phyloP scores from a whole-genome alignment of 495 filamentous ascomycete genomes.

The Stereocaulon alpinum region DNA sequence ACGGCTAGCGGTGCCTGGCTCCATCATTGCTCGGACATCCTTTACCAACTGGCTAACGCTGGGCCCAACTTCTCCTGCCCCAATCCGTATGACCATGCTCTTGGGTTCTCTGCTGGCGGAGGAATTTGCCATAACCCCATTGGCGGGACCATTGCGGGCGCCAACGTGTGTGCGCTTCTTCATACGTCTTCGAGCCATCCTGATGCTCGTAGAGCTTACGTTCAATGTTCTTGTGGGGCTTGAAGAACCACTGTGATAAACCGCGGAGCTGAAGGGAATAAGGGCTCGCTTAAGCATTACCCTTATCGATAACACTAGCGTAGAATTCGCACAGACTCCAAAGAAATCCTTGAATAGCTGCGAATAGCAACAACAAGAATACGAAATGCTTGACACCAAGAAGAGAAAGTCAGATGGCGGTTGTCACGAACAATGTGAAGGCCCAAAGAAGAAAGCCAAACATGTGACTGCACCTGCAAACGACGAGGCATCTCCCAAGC shows the following conservation, averaged over 20 bases:
- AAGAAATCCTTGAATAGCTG: neutral
- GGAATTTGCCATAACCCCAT: conserved; percentile 33
- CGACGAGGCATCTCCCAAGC: neutral
- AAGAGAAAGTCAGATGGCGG: neutral
- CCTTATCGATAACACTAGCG: conserved; percentile 10
- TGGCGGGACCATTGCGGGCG: conserved; percentile 49
- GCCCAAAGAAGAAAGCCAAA: neutral
- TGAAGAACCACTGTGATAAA: neutral
- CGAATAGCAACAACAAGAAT: neutral
- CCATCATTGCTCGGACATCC: conserved; percentile 89
- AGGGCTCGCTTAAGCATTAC: neutral
- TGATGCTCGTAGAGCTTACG: neutral
- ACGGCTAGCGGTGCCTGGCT: conserved; percentile 81
- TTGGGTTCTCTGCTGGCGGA: conserved; percentile 60
- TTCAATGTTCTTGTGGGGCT: neutral
- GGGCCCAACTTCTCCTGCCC: conserved; percentile 84
- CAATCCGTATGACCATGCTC: conserved; percentile 96
- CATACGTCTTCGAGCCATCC: conserved; percentile 69
- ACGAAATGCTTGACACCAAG: neutral
- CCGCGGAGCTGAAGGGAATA: neutral
- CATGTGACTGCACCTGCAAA: neutral
- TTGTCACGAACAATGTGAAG: neutral
- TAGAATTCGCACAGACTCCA: neutral
- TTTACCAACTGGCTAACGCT: conserved; percentile 85
- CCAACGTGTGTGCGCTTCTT: conserved; percentile 85